Evolutionary conservation across 345 rosid species (phyloP).

Genomic region (Moricandia moricandioides): DNA sequence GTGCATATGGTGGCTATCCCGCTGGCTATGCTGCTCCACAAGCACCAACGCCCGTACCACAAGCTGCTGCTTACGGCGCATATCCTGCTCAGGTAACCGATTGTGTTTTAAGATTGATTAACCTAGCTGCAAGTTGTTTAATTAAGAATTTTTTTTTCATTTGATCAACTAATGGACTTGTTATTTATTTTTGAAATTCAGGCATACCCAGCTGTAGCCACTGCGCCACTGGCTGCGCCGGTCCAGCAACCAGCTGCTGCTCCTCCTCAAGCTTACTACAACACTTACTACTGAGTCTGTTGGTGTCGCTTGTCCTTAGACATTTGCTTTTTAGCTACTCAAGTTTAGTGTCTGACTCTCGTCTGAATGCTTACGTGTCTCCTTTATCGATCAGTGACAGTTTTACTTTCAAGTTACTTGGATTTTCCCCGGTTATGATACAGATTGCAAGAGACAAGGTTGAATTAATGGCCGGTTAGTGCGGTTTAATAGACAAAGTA

Average conservation of each 20-base stretch:
- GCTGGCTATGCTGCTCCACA: constrained; percentile 65
- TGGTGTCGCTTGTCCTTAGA: neutral
- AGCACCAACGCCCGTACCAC: constrained; percentile 68
- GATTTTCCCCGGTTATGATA: constrained; percentile 8
- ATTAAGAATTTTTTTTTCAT: neutral
- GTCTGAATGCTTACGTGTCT: neutral
- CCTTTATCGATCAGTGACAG: constrained; percentile 3
- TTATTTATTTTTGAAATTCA: constrained; percentile 33
- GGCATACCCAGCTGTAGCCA: constrained; percentile 48
- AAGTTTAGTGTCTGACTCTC: constrained; percentile 14
- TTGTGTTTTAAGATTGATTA: neutral
- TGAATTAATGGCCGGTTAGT: constrained; percentile 10
- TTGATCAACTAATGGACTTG: neutral
- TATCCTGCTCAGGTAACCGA: constrained; percentile 77
- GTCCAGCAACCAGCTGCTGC: constrained; percentile 55
- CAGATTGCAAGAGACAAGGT: constrained; percentile 6
- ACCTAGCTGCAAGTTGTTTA: neutral
- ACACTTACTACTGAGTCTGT: constrained; percentile 50
- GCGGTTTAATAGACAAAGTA: neutral
- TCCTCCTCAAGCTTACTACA: constrained; percentile 63
- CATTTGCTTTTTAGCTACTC: constrained; percentile 7
- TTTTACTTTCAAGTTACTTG: neutral
- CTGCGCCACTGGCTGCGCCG: constrained; percentile 45
- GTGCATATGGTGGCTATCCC: constrained; percentile 68
- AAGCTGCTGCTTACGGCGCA: constrained; percentile 62